phyloP scores from a whole-genome alignment of 345 rosid genomes.

The Viola odorata region DNA sequence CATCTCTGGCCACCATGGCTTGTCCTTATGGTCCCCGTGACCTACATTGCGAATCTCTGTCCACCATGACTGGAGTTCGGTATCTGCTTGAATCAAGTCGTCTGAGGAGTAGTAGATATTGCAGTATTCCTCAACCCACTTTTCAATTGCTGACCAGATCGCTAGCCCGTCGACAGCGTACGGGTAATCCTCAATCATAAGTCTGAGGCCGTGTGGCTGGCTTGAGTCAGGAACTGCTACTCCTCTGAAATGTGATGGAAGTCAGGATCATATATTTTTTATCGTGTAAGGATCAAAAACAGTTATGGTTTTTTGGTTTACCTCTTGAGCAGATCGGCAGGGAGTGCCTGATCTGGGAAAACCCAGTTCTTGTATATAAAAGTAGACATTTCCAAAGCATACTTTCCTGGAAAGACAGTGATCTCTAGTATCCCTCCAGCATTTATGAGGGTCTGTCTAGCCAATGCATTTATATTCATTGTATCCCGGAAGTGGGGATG shows the following conservation, averaged over 20 bases:
- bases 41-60: conserved; percentile 56
- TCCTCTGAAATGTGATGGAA: conserved; percentile 44
- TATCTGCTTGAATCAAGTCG: conserved; percentile 47
- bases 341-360: conserved; percentile 79
- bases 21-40: conserved; percentile 70
- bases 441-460: conserved; percentile 79
- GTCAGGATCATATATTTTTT: background rate
- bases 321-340: conserved; percentile 78
- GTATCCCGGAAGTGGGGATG: conserved; percentile 93
- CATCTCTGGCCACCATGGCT: conserved; percentile 82
- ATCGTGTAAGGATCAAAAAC: no score
- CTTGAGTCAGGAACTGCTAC: conserved; percentile 54
- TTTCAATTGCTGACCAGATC: conserved; percentile 82
- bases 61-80: conserved; percentile 92
- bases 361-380: conserved; percentile 61
- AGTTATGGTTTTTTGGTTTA: conserved; percentile 11
- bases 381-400: conserved; percentile 80
- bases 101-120: conserved; percentile 58
- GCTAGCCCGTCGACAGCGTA: conserved; percentile 89
- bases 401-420: conserved; percentile 70
- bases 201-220: conserved; percentile 51
- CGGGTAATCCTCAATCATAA: conserved; percentile 81
- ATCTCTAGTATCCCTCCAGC: conserved; percentile 67
- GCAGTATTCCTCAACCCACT: conserved; percentile 80
- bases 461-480: conserved; percentile 82